These are phyloP conservation scores for Psilocybe tampanensis DNA, from an alignment of 768 basidiomycete genomes.

Conservation along the genomic window DNA sequence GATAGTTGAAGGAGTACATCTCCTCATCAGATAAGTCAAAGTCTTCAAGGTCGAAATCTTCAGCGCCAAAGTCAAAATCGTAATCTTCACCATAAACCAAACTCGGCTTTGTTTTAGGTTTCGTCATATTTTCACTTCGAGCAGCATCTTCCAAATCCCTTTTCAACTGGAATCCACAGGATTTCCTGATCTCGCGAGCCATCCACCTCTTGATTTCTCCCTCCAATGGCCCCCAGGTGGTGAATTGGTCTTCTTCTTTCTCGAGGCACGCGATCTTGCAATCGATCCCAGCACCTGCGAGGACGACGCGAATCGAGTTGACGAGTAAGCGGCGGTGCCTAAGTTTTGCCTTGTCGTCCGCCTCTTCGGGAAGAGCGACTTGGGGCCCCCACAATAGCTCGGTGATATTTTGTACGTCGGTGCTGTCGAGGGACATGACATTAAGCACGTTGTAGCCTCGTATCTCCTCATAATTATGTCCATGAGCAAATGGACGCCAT, in stretches of 20 bases:
- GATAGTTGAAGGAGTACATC: too few relatives aligned
- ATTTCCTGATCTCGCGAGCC: not conserved
- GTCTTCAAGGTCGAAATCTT: too few relatives aligned
- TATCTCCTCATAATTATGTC: not conserved
- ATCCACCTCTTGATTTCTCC: not conserved
- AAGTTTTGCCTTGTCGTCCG: not conserved
- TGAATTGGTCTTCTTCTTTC: not conserved
- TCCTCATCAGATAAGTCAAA: too few relatives aligned
- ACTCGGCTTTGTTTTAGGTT: too few relatives aligned
- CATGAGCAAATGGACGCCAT: conserved; percentile 14
- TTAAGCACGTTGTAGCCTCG: too few relatives aligned
- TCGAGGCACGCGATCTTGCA: not conserved
- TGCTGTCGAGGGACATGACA: too few relatives aligned
- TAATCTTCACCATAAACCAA: too few relatives aligned
- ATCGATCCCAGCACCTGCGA: not conserved
- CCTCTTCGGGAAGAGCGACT: not conserved
- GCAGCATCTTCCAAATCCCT: not conserved
- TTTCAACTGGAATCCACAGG: not conserved
- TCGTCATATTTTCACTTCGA: not conserved
- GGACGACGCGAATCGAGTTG: not conserved
- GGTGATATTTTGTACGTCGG: not conserved
- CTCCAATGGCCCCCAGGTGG: not conserved
- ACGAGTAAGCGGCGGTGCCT: not conserved
- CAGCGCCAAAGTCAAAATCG: too few relatives aligned
- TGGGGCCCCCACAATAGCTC: not conserved